Evolutionary conservation across 805 yeast species (phyloP).

Genomic region (Teunomyces kruisii): DNA sequence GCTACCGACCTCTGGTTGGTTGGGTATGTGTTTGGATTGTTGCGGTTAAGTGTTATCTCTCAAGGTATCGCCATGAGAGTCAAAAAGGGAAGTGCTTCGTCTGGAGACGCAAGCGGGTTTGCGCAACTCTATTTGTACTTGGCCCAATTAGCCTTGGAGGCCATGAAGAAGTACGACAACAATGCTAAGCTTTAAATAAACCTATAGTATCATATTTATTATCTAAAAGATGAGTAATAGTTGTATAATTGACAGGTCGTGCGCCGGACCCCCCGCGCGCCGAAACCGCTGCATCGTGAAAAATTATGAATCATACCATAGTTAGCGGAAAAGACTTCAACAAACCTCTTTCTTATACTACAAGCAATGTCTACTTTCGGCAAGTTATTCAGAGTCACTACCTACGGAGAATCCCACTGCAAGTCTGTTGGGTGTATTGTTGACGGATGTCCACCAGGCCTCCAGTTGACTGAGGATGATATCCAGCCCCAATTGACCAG

Average conservation of each 20-base stretch:
- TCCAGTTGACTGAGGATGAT: slow-evolving; percentile 79
- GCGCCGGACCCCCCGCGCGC: not conserved
- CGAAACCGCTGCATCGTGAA: slow-evolving; percentile 4
- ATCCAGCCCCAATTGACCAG: slow-evolving; percentile 94
- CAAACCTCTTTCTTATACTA: not conserved
- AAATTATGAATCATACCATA: slow-evolving; percentile 3
- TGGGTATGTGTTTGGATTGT: slow-evolving; percentile 56
- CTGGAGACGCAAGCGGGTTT: slow-evolving; percentile 46
- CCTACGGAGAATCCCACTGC: slow-evolving; percentile 98
- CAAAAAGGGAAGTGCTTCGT: slow-evolving; percentile 52
- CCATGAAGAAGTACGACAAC: slow-evolving; percentile 8
- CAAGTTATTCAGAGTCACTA: slow-evolving; percentile 64
- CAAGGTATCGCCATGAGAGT: slow-evolving; percentile 64
- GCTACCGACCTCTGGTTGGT: slow-evolving; percentile 48
- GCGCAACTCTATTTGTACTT: slow-evolving; percentile 36
- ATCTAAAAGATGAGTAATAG: not conserved
- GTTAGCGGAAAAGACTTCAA: not conserved
- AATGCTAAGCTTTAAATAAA: not conserved
- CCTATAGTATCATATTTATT: too few relatives aligned
- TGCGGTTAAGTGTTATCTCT: slow-evolving; percentile 54
- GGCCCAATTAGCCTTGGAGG: slow-evolving; percentile 28
- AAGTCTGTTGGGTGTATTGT: slow-evolving; percentile 97
- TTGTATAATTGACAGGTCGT: not conserved
- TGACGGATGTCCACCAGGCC: slow-evolving; percentile 97
- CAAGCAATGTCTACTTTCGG: slow-evolving; percentile 44